A percentile compares a stretch with the other conserved stretches of the same genome.
These are phyloP conservation scores for Cutaneotrichosporon dermatis DNA, from an alignment of 1,284 basidiomycete species.

Conservation along the genomic window DNA sequence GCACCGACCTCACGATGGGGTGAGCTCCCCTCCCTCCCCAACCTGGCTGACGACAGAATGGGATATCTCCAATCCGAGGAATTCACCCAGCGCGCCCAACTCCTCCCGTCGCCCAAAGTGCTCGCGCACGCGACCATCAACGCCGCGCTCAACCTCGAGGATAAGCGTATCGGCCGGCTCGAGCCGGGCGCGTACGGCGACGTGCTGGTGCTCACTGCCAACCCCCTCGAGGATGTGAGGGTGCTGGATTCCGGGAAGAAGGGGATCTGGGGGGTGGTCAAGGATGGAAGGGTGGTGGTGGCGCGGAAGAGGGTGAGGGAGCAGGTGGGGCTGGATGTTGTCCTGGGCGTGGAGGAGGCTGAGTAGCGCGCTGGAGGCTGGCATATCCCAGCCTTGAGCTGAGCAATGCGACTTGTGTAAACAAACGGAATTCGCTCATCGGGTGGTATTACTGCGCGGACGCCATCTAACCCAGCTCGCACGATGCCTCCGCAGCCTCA, in stretches of 20 bases:
- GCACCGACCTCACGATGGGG: conserved; percentile 10
- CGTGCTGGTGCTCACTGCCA: conserved; percentile 50
- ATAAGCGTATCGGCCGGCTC: conserved; percentile 48
- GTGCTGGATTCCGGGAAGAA: conserved; percentile 49
- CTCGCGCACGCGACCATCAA: conserved; percentile 54
- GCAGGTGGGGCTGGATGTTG: conserved; percentile 13
- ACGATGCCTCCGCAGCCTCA: too few species aligned
- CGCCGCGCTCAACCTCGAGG: conserved; percentile 48
- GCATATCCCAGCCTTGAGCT: too few species aligned
- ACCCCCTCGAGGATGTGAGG: conserved; percentile 53
- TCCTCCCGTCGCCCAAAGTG: conserved; percentile 48
- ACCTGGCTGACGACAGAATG: conserved; percentile 10
- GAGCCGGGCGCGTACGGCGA: conserved; percentile 51
- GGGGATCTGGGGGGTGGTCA: conserved; percentile 23
- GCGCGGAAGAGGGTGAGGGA: conserved; percentile 13
- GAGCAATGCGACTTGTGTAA: too few species aligned
- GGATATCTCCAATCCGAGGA: conserved; percentile 28
- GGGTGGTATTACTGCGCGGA: too few species aligned
- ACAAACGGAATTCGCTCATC: too few species aligned
- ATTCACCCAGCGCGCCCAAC: conserved; percentile 51
- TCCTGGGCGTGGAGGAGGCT: conserved; percentile 15
- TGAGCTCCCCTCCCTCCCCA: background rate
- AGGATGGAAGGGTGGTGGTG: conserved; percentile 24
- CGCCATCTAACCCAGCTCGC: too few species aligned
- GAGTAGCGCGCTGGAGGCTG: background rate